Base-by-base conservation (phyloP, 257 asterid species). In the Solanum commersonii region DNA sequence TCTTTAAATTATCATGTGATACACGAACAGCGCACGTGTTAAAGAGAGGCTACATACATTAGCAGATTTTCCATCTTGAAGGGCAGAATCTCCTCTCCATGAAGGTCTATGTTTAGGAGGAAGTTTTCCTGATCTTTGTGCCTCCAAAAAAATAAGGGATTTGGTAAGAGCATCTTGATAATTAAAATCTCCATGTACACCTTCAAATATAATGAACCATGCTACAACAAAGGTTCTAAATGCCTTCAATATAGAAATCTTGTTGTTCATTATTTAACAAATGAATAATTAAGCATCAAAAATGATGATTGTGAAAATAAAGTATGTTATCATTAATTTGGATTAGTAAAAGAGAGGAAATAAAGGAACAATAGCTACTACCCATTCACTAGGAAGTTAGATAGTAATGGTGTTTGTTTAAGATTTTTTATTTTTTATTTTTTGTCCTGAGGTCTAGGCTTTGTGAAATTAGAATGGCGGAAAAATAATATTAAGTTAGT, bases 121-220 rank as follows among this genome's bases (percentile, higher is more conserved):
- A 73, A 96, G 99, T 93, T 93, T 95, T 22, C 99, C 99, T 0
- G 99, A 96, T 90, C 99, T 87, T 84, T 96, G 99, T 20, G 97
- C 98, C 92, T 96, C 99, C 63, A 96, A 86, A 92, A 96, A 96
- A 40, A 95, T 92, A 73, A 96, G 86, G 8, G 97, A 96, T 87
- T 96, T 96, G 2, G 89, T 92, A 0, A 96, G 95, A n/a, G 99
- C 98, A 12, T 76, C 88, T 9, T 87, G 86, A 74, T 96, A 96
- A 86, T 95, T 76, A 20, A 95, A 87, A 86, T 90, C 85, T 25
- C 94, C 93, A 9, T 37, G 44, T 10, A 88, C 91, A 46, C 85
- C 85, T 9, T 81, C 68, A 81, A 81, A 81, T 27, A 46, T 29
- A 46, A 81, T 9, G 40, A 81, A 81, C 85, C 85, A 81, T 27